These are phyloP conservation scores for Cynara cardunculus DNA, from an alignment of 129 eudicot species.

Conservation along the genomic window DNA sequence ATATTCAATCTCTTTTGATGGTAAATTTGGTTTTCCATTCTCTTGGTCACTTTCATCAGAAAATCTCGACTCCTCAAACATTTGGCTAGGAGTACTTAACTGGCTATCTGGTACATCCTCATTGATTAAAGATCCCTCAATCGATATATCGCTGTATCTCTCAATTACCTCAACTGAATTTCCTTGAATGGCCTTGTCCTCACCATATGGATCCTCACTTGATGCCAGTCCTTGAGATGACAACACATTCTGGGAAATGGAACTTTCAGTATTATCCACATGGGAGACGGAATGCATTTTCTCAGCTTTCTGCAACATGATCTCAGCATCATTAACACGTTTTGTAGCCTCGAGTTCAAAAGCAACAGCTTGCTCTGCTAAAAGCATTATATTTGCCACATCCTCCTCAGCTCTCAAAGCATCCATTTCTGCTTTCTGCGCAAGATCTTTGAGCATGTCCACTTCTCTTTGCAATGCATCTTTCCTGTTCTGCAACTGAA, in stretches of 20 bases:
- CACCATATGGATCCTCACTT: conserved; percentile 43
- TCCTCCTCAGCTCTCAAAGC: conserved; percentile 88
- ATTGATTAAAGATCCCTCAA: conserved; percentile 34
- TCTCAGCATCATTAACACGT: conserved; percentile 81
- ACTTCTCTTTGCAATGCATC: conserved; percentile 68
- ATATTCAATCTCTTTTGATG: conserved; percentile 47
- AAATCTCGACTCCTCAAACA: conserved; percentile 32
- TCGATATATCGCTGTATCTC: conserved; percentile 28
- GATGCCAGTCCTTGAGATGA: conserved; percentile 27
- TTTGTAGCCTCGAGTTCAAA: conserved; percentile 91
- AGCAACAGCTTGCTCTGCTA: conserved; percentile 99
- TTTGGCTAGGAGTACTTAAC: conserved; percentile 20
- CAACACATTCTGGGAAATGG: conserved; percentile 30
- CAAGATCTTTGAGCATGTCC: conserved; percentile 60
- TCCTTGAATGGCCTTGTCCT: conserved; percentile 33
- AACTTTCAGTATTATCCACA: conserved; percentile 42
- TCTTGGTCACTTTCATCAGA: conserved; percentile 60
- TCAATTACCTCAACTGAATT: conserved; percentile 34
- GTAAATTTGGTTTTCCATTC: conserved; percentile 31
- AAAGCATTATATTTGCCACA: conserved; percentile 89
- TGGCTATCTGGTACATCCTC: conserved; percentile 40
- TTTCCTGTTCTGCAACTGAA: conserved; percentile 60
- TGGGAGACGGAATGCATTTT: conserved; percentile 42
- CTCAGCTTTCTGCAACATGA: conserved; percentile 76
- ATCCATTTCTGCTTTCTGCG: conserved; percentile 55